Percentiles rank a stretch among this genome's conserved stretches.
Conservation (phyloP, 805 yeast genomes). For the Sugiyamaella floridensis region DNA sequence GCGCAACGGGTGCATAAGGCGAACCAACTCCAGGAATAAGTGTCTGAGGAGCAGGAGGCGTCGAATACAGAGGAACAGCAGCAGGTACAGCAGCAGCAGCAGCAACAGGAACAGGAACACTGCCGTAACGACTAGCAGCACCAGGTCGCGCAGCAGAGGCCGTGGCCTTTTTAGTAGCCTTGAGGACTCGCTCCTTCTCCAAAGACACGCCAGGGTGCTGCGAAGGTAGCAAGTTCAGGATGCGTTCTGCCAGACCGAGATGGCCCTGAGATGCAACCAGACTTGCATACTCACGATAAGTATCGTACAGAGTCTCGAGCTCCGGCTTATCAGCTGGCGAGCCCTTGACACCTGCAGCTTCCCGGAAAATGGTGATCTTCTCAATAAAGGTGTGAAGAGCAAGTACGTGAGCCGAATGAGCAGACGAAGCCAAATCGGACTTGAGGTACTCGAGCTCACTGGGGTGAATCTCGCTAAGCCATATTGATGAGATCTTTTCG, state of each 20-base stretch:
- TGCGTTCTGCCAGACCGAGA: slow-evolving; percentile 68
- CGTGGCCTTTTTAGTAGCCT: slow-evolving; percentile 46
- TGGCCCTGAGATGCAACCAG: slow-evolving; percentile 76
- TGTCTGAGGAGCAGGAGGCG: slow-evolving; percentile 1
- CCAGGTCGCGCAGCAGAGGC: slow-evolving; percentile 14
- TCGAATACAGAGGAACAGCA: background rate
- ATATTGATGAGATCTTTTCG: slow-evolving; percentile 69
- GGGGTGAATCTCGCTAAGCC: slow-evolving; percentile 69
- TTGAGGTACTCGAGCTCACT: slow-evolving; percentile 39
- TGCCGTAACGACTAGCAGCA: slow-evolving; percentile 8
- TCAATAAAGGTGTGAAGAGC: slow-evolving; percentile 78
- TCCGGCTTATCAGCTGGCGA: slow-evolving; percentile 30
- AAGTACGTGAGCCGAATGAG: slow-evolving; percentile 76
- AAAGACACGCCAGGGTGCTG: slow-evolving; percentile 57
- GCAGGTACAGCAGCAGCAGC: background rate
- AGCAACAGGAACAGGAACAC: slow-evolving; percentile 3
- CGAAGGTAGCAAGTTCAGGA: slow-evolving; percentile 65
- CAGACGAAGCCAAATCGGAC: slow-evolving; percentile 36
- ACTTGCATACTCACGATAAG: slow-evolving; percentile 75
- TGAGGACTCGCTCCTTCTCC: slow-evolving; percentile 73
- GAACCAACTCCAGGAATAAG: background rate
- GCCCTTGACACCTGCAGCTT: slow-evolving; percentile 32
- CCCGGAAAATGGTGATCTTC: slow-evolving; percentile 69
- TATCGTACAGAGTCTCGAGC: slow-evolving; percentile 46
- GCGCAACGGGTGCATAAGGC: slow-evolving; percentile 17